Conservation (phyloP, 768 basidiomycete species). For the Termitomyces sp. region DNA sequence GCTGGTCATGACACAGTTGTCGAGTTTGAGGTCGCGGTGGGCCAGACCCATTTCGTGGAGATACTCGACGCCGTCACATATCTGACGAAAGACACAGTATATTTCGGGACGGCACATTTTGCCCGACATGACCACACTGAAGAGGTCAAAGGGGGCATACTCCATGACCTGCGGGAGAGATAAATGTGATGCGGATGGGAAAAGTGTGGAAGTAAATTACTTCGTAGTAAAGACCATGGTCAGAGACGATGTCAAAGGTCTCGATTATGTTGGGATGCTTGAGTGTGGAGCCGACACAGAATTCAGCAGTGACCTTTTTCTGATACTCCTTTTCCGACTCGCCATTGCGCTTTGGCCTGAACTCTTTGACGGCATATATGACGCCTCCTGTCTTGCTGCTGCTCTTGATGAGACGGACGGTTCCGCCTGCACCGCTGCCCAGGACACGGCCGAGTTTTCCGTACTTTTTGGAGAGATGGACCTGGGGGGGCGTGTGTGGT, state of each 20-base stretch:
- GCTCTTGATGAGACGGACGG: slow-evolving; percentile 92
- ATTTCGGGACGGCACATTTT: slow-evolving; percentile 99
- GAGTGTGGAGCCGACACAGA: slow-evolving; percentile 92
- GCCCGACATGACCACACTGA: slow-evolving; percentile 99
- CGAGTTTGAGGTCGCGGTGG: slow-evolving; percentile 97
- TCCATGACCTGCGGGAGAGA: slow-evolving; percentile 88
- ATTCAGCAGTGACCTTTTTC: slow-evolving; percentile 99
- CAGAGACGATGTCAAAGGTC: slow-evolving; percentile 96
- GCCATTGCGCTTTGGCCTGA: slow-evolving; percentile 82
- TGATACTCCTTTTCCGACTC: slow-evolving; percentile 97
- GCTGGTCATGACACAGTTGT: slow-evolving; percentile 99
- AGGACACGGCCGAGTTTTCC: slow-evolving; percentile 98
- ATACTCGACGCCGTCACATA: slow-evolving; percentile 97
- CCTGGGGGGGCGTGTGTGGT: slow-evolving; percentile 45
- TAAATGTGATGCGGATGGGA: slow-evolving; percentile 6
- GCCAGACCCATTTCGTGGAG: slow-evolving; percentile 97
- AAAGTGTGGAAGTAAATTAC: slow-evolving; percentile 40
- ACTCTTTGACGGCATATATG: slow-evolving; percentile 97
- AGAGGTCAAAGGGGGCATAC: slow-evolving; percentile 97
- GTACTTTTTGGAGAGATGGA: slow-evolving; percentile 96
- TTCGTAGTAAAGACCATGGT: slow-evolving; percentile 99
- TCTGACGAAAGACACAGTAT: slow-evolving; percentile 98
- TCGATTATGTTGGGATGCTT: slow-evolving; percentile 97
- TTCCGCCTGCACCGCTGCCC: slow-evolving; percentile 97
- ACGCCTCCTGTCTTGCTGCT: slow-evolving; percentile 75